These are phyloP conservation scores for Boletus sp. DNA, from an alignment of 768 basidiomycete genomes.

Conservation along the genomic window DNA sequence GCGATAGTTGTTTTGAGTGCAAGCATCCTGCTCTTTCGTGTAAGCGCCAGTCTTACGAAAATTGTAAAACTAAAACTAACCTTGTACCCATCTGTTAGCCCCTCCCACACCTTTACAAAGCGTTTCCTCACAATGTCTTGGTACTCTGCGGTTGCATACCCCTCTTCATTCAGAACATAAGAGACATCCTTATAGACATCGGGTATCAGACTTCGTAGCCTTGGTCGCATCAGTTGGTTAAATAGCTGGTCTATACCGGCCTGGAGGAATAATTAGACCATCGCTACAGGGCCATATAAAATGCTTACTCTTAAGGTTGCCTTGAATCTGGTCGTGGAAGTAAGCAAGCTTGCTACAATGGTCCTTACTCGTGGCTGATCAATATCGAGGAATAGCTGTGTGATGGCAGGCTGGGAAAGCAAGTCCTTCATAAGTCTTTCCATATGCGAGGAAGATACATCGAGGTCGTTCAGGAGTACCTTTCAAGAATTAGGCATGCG, in stretches of 20 bases:
- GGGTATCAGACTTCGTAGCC: constrained; percentile 73
- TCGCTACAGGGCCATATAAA: neutral
- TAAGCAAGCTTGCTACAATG: constrained; percentile 48
- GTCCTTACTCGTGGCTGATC: constrained; percentile 52
- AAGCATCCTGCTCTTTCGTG: constrained; percentile 55
- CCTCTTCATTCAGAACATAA: constrained; percentile 87
- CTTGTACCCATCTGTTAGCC: constrained; percentile 81
- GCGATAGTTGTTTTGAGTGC: constrained; percentile 87
- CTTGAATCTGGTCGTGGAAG: constrained; percentile 62
- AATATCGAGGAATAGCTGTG: constrained; percentile 62
- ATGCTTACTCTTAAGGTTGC: constrained; percentile 67
- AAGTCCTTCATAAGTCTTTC: constrained; percentile 76
- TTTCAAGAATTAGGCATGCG: constrained; percentile 29
- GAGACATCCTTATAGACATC: constrained; percentile 90
- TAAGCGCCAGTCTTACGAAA: neutral
- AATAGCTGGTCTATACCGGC: constrained; percentile 90
- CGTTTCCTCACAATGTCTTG: constrained; percentile 85
- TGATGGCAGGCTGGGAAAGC: constrained; percentile 46
- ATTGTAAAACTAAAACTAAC: constrained; percentile 36
- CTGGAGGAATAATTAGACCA: constrained; percentile 36
- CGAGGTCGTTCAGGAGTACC: constrained; percentile 93
- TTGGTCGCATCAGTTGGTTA: constrained; percentile 89
- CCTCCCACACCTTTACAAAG: constrained; percentile 87
- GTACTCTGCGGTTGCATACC: constrained; percentile 78
- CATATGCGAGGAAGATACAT: constrained; percentile 85